phyloP scores from a whole-genome alignment of 1,284 basidiomycete genomes.

The Ganoderma lucidum region DNA sequence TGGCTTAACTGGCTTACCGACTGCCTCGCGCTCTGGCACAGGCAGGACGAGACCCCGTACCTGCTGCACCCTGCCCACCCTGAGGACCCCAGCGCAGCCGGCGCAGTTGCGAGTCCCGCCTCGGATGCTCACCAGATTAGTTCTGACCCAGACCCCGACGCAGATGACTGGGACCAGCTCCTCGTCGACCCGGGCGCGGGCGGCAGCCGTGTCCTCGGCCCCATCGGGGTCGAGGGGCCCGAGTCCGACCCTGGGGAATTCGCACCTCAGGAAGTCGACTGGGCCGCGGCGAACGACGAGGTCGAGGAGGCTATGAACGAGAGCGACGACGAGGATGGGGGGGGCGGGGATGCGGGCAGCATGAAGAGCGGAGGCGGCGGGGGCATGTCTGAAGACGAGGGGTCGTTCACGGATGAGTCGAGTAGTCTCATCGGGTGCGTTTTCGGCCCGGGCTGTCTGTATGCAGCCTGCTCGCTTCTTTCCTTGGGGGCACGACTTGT shows the following conservation, averaged over 20 bases:
- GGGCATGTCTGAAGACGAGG: conserved; percentile 55
- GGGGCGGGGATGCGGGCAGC: conserved; percentile 42
- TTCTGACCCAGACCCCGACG: conserved; percentile 70
- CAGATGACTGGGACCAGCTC: conserved; percentile 70
- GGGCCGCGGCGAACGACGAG: conserved; percentile 85
- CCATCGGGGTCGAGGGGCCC: conserved; percentile 33
- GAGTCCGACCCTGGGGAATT: conserved; percentile 42
- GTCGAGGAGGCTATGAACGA: conserved; percentile 89
- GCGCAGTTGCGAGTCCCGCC: conserved; percentile 52
- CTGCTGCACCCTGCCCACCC: conserved; percentile 57
- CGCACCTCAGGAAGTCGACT: conserved; percentile 67
- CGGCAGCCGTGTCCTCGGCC: conserved; percentile 27
- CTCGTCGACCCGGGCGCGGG: conserved; percentile 39
- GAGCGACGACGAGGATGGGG: conserved; percentile 65
- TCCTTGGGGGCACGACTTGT: background rate
- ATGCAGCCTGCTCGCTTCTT: background rate
- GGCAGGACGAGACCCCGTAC: conserved; percentile 78
- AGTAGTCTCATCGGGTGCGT: conserved; percentile 56
- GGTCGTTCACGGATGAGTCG: conserved; percentile 51
- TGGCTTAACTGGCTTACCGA: conserved; percentile 91
- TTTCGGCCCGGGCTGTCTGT: background rate
- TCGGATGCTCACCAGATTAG: conserved; percentile 64
- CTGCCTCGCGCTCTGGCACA: conserved; percentile 82
- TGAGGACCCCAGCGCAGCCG: conserved; percentile 20
- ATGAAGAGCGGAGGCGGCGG: conserved; percentile 42